Evolutionary conservation across 164 flowering plant genomes (phyloP).

Genomic region (Annona squamosa): DNA sequence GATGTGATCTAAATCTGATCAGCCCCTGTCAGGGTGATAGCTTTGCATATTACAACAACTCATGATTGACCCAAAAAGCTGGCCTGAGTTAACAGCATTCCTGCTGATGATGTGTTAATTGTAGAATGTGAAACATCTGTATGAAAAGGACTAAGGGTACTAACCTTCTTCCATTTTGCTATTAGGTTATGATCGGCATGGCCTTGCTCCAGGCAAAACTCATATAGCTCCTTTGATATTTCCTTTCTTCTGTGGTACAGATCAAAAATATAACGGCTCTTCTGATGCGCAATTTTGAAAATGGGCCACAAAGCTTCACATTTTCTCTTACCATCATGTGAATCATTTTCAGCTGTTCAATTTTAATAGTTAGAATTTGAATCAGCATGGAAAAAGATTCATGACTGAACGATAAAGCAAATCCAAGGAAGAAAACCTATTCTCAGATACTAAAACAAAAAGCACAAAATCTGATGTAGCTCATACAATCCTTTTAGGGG

Average conservation of each 20-base stretch:
- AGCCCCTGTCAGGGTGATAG: too few species aligned
- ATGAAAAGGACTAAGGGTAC: not conserved
- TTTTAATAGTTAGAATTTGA: not conserved
- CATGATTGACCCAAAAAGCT: too few species aligned
- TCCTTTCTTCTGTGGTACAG: conserved; percentile 53
- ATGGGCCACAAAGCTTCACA: conserved; percentile 61
- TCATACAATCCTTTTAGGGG: too few species aligned
- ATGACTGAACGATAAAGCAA: not conserved
- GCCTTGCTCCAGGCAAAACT: conserved; percentile 59
- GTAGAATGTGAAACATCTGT: too few species aligned
- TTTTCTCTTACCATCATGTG: conserved; percentile 62
- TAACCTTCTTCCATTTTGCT: conserved; percentile 56
- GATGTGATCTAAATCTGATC: too few species aligned
- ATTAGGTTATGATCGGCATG: conserved; percentile 52
- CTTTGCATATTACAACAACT: too few species aligned
- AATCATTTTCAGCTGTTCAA: conserved; percentile 46
- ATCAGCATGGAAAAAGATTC: not conserved
- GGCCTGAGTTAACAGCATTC: too few species aligned
- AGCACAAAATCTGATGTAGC: too few species aligned
- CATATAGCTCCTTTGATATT: conserved; percentile 50
- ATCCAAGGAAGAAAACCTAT: not conserved
- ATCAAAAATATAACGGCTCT: conserved; percentile 53
- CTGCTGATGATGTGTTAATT: too few species aligned
- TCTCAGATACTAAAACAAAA: too few species aligned
- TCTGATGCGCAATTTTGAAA: conserved; percentile 51